Conservation (phyloP, 73 alveolate genomes). For the Tetrahymena malaccensis region DNA sequence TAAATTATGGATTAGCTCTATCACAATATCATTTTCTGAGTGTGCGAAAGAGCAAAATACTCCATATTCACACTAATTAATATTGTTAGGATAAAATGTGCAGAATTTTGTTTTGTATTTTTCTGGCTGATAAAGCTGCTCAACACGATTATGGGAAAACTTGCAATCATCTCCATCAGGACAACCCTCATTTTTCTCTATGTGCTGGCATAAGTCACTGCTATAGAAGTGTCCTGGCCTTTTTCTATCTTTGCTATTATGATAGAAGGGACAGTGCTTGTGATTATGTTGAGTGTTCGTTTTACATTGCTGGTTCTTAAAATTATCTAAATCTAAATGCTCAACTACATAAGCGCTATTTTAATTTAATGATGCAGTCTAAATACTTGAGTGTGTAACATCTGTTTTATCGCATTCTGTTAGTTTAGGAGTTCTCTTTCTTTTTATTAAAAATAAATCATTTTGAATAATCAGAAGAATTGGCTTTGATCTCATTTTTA, state of each 20-base stretch:
- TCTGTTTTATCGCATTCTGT: neutral
- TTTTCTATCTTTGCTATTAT: conserved; percentile 61
- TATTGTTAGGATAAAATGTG: conserved; percentile 58
- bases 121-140: conserved; percentile 74
- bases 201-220: conserved; percentile 60
- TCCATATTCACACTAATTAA: conserved; percentile 71
- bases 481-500: too few relatives aligned
- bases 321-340: conserved; percentile 51
- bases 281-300: conserved; percentile 57
- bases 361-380: neutral
- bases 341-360: neutral
- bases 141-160: conserved; percentile 78
- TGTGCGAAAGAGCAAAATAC: conserved; percentile 84
- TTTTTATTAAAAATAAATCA: neutral
- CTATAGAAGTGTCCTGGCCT: conserved; percentile 28
- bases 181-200: conserved; percentile 58
- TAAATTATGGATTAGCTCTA: conserved; percentile 69
- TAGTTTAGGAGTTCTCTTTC: neutral
- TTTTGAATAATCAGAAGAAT: too few relatives aligned
- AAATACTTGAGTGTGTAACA: neutral
- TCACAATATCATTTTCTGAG: conserved; percentile 64
- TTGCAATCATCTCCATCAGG: conserved; percentile 62
- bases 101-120: conserved; percentile 81
- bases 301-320: conserved; percentile 66
- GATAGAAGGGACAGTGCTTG: conserved; percentile 70